Evolutionary conservation across 345 rosid genomes (phyloP), one percentile per base, ranked within the genome.

Genomic region (Linum lewisii): DNA sequence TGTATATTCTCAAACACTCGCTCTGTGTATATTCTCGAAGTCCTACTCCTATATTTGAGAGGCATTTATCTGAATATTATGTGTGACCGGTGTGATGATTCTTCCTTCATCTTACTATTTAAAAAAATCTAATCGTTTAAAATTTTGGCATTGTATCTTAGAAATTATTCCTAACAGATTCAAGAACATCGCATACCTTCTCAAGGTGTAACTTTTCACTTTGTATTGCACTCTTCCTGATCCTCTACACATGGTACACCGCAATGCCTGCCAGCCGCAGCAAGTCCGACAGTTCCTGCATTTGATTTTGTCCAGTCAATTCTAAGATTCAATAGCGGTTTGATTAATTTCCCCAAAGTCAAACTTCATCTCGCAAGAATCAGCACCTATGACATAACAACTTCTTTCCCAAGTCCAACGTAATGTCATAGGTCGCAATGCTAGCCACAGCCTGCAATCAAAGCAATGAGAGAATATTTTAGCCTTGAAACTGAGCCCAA

Each of bases 231-330:
- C 96, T 72, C 70, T 77, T 73, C 98, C 98, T 15, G 86, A 81
- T 71, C 98, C 96, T 83, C 77, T 79, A 77, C 98, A 91, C 96
- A 82, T 85, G 44, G 84, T 79, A 71, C 98, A 91, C 36, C 87
- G 76, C 73, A 88, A 73, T 32, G 96, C 96, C 63, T 81, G 94
- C 96, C 97, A 90, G 37, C 96, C 96, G 60, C 69, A 85, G 73
- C 97, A 90, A 53, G 91, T 81, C 23, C 67, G 73, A 72, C 94
- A 87, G 66, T 87, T 75, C 82, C 97, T 90, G 70, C 75, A 78
- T 61, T 52, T 51, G 24, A 51, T 21, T 14, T 51, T 8, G 45
- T 38, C 14, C 45, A 38, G 11, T 38, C 45, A 38, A 1, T 38
- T 38, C 45, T 6, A 38, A 8, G 3, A 38, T 8, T 38, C 6